Conservation (phyloP, 208 protist genomes). For the Angomonas ambiguus region DNA sequence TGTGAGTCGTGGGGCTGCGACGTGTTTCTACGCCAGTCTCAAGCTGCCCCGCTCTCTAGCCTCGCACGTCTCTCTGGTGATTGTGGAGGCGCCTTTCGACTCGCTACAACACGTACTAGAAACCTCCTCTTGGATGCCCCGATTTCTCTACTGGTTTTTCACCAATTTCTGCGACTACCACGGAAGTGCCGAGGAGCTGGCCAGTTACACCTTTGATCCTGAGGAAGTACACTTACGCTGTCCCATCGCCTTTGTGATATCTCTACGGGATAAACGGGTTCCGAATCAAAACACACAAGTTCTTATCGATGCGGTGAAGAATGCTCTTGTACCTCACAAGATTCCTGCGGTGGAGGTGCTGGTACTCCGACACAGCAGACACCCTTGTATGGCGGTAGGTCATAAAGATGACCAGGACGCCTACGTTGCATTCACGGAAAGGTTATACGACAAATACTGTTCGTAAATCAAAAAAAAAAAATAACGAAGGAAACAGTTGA, state of each 20-base stretch:
- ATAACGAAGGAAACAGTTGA: not conserved
- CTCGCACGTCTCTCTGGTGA: slow-evolving; percentile 67
- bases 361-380: slow-evolving; percentile 61
- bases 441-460: slow-evolving; percentile 74
- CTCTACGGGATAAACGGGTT: slow-evolving; percentile 57
- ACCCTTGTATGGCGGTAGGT: slow-evolving; percentile 72
- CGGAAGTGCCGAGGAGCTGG: slow-evolving; percentile 24
- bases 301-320: slow-evolving; percentile 57
- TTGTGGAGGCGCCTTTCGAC: slow-evolving; percentile 84
- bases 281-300: slow-evolving; percentile 63
- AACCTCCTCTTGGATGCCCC: slow-evolving; percentile 48
- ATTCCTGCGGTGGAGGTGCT: slow-evolving; percentile 81
- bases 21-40: slow-evolving; percentile 76
- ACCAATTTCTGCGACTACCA: slow-evolving; percentile 66
- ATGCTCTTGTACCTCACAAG: slow-evolving; percentile 49
- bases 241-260: slow-evolving; percentile 82
- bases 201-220: slow-evolving; percentile 57
- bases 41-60: slow-evolving; percentile 64
- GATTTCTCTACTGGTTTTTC: slow-evolving; percentile 67
- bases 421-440: slow-evolving; percentile 79
- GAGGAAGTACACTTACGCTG: slow-evolving; percentile 53
- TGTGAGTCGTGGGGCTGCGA: slow-evolving; percentile 76
- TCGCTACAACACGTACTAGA: slow-evolving; percentile 69
- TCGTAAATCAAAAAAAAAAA: slow-evolving; percentile 12
- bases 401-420: slow-evolving; percentile 73